Base-by-base conservation (phyloP, 441 rosid genomes). In the Brassica balearica region DNA sequence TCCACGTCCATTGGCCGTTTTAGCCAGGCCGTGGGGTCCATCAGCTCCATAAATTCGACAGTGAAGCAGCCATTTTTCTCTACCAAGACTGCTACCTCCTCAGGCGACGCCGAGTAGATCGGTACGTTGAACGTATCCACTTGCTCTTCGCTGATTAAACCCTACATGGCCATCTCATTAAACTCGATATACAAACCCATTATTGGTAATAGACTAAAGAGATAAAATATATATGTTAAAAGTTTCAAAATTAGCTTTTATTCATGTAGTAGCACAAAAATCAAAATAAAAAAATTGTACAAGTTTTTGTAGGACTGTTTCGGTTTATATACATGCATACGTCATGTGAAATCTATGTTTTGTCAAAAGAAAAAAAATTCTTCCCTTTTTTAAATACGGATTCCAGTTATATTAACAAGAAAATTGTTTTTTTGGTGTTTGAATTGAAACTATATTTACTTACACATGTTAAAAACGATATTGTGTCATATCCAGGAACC, bases 111-210 rank as follows among this genome's bases (percentile, higher is more conserved):
- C 1, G 84, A 73, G 70, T 85, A 87, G 8, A 84, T 75, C 1
- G 90, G 90, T 80, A 87, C 71, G 74, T 87, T 87, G 75, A 87
- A 85, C 4, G 74, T 69, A 69, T 87, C 84, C 17, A 84, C 72
- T 74, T 83, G 74, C 64, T 71, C 85, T 78, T 84, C 86, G 2
- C 55, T 76, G 58, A 87, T 71, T 55, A 77, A 41, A 72, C 81
- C 87, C 88, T 87, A 75, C 77, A 70, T 65, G 58, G 20, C 20
- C 61, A 8, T 43, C 25, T 65, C 53, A 71, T 69, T 34, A n/a
- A 11, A 63, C 46, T 53, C 71, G 64, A 14, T 2, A 29, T 29
- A 29, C 34, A 36, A 77, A 43, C 4, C 23, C 73, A 38, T 14
- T 1, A 43, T 8, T 17, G 12, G 19, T 55, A 7, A 65, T 22